Evolutionary conservation across 108 stramenopile species (phyloP).

Genomic region (Nitzschia palea): DNA sequence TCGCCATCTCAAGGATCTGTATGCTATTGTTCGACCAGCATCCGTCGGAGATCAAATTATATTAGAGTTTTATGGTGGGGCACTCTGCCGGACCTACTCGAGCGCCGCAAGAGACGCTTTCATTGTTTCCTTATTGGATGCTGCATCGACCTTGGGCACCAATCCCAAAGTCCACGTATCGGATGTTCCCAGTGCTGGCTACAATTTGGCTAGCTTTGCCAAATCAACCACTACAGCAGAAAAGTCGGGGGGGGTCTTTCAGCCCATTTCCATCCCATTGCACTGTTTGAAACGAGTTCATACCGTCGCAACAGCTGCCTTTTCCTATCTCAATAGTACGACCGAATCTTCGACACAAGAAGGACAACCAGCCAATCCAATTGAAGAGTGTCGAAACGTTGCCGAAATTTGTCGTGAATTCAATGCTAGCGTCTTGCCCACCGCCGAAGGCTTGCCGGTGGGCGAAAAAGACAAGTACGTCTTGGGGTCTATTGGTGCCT

Average conservation of each 20-base stretch:
- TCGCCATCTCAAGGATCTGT: conserved; percentile 41
- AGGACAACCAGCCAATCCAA: conserved; percentile 32
- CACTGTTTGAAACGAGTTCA: conserved; percentile 59
- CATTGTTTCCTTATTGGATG: conserved; percentile 60
- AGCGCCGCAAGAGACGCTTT: conserved; percentile 41
- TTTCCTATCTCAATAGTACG: conserved; percentile 39
- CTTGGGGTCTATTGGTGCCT: conserved; percentile 45
- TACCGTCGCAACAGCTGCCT: conserved; percentile 50
- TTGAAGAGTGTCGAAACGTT: conserved; percentile 45
- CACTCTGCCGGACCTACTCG: conserved; percentile 31
- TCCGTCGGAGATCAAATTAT: conserved; percentile 36
- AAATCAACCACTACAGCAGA: conserved; percentile 12
- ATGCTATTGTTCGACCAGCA: conserved; percentile 48
- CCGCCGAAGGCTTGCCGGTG: conserved; percentile 40
- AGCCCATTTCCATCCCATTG: conserved; percentile 50
- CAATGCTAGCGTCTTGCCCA: conserved; percentile 63
- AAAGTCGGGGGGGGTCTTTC: conserved; percentile 45
- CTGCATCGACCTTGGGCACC: conserved; percentile 36
- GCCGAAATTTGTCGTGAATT: conserved; percentile 62
- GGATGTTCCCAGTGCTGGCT: conserved; percentile 41
- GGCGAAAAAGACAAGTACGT: conserved; percentile 51
- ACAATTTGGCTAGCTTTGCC: conserved; percentile 37
- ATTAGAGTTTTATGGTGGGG: conserved; percentile 44
- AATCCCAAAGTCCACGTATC: conserved; percentile 46
- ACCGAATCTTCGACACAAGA: conserved; percentile 32